Conservation (phyloP, 176 grass and related monocot genomes). For the Cocos nucifera region DNA sequence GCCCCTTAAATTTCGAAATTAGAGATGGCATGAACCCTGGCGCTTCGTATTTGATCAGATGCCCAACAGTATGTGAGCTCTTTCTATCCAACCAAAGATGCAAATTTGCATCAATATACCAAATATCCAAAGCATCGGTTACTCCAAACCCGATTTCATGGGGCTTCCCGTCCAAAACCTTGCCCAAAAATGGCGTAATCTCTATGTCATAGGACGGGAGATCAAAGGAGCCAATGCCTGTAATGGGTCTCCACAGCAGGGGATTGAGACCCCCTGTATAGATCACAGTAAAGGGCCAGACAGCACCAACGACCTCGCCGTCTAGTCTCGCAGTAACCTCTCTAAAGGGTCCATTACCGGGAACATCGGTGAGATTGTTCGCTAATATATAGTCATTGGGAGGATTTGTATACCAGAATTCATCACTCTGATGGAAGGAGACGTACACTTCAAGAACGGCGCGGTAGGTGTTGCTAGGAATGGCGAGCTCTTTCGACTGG, state of each 20-base stretch:
- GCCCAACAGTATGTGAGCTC: background rate
- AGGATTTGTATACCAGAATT: conserved; percentile 54
- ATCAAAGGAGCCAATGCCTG: conserved; percentile 39
- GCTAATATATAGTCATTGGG: background rate
- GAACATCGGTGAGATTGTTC: too few species aligned
- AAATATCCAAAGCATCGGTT: conserved; percentile 34
- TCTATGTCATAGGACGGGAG: conserved; percentile 54
- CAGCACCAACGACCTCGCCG: conserved; percentile 35
- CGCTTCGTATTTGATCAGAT: conserved; percentile 29
- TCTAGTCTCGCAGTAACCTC: conserved; percentile 35
- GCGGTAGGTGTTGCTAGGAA: conserved; percentile 51
- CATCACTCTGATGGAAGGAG: conserved; percentile 45
- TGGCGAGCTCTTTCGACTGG: conserved; percentile 29
- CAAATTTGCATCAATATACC: conserved; percentile 51
- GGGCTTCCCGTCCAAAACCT: conserved; percentile 35
- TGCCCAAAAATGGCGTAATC: conserved; percentile 49
- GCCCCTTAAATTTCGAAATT: conserved; percentile 18
- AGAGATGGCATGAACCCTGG: background rate
- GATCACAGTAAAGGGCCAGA: conserved; percentile 56
- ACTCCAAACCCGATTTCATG: conserved; percentile 45
- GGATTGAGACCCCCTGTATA: conserved; percentile 51
- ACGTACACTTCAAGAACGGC: conserved; percentile 62
- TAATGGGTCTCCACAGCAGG: conserved; percentile 50
- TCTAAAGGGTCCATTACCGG: conserved; percentile 46
- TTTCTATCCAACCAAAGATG: conserved; percentile 48